phyloP scores from a whole-genome alignment of 2,329 filamentous ascomycete species.

The Chaetothyriales sp. region DNA sequence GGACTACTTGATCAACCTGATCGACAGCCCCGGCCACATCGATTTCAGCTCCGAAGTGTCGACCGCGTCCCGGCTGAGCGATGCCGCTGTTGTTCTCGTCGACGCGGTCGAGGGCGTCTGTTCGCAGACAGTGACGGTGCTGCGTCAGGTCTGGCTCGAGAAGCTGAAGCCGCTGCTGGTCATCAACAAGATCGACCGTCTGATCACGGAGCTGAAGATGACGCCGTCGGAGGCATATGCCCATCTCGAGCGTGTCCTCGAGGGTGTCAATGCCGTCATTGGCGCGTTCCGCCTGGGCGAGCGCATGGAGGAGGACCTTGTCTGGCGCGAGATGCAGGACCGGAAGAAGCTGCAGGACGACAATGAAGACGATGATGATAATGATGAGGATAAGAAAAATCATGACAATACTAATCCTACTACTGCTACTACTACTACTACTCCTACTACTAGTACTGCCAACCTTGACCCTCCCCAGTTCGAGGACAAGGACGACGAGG shows the following conservation, averaged over 20 bases:
- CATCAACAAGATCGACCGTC: conserved; percentile 95
- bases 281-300: conserved; percentile 97
- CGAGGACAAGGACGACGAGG: conserved; percentile 85
- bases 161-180: conserved; percentile 87
- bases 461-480: conserved; percentile 41
- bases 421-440: no score
- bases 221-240: conserved; percentile 76
- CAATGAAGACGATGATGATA: conserved; percentile 24
- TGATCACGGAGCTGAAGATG: conserved; percentile 90
- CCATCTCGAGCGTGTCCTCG: conserved; percentile 74
- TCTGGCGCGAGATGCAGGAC: conserved; percentile 89
- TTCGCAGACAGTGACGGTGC: conserved; percentile 92
- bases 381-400: conserved; percentile 16
- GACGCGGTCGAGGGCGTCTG: conserved; percentile 97
- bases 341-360: conserved; percentile 56
- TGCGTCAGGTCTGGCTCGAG: conserved; percentile 89
- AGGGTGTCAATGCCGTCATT: conserved; percentile 93
- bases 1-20: conserved; percentile 92
- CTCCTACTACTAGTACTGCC: no score
- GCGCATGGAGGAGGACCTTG: conserved; percentile 93
- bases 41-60: conserved; percentile 98
- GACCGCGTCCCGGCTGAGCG: conserved; percentile 82
- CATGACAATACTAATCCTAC: conserved; percentile 26
- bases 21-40: conserved; percentile 95
- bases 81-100: conserved; percentile 84